These are phyloP conservation scores for Claviceps sorghi DNA, from an alignment of 2,329 filamentous ascomycete species.

Conservation along the genomic window DNA sequence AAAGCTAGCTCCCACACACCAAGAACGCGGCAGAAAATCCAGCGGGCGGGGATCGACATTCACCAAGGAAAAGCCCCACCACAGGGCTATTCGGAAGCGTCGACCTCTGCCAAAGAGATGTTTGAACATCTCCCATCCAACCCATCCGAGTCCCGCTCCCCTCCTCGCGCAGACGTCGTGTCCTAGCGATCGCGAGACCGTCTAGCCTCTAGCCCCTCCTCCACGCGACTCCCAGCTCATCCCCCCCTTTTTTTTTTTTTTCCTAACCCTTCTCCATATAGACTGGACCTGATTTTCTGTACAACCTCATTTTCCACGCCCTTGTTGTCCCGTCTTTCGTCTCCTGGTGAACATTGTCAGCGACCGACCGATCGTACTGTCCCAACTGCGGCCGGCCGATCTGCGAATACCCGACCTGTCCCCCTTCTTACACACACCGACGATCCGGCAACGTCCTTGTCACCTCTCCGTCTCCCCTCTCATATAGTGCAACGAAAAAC, in stretches of 20 bases:
- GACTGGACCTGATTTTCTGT: background rate
- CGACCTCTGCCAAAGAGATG: constrained; percentile 15
- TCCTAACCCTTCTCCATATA: constrained; percentile 3
- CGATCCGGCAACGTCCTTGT: too few species aligned
- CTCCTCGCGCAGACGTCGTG: constrained; percentile 4
- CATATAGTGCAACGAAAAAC: background rate
- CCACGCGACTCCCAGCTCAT: constrained; percentile 9
- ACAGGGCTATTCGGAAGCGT: constrained; percentile 23
- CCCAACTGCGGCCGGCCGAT: background rate
- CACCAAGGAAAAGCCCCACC: constrained; percentile 17
- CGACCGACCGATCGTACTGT: background rate
- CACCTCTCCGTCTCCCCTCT: too few species aligned
- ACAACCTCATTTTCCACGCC: background rate
- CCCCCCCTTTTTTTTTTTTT: too few species aligned
- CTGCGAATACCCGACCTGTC: background rate
- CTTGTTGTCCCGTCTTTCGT: background rate
- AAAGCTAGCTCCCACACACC: constrained; percentile 28
- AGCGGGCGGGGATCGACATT: constrained; percentile 18
- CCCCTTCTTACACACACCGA: background rate
- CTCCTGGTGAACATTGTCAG: background rate
- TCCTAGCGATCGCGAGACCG: constrained; percentile 12
- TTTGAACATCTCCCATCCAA: constrained; percentile 15
- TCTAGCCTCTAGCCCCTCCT: background rate
- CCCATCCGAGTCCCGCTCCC: constrained; percentile 11
- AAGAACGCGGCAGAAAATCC: constrained; percentile 22